phyloP scores from a whole-genome alignment of 441 rosid genomes.

The Arabidopsis lyrata region DNA sequence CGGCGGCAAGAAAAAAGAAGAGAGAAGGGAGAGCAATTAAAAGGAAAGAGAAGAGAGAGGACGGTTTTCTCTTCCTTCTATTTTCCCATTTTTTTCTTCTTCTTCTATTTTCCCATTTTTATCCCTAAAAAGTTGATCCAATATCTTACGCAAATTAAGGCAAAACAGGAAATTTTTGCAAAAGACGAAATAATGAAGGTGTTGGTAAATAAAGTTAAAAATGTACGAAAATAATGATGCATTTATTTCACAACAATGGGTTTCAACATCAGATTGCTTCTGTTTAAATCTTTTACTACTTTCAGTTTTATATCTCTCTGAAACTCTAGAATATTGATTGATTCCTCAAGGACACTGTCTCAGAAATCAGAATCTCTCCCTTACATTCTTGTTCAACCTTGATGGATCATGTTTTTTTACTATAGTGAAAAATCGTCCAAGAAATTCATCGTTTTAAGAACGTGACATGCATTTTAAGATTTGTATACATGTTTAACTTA shows the following conservation, averaged over 20 bases:
- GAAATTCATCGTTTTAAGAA: background rate
- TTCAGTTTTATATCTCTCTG: conserved; percentile 37
- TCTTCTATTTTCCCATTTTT: conserved; percentile 21
- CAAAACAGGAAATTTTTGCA: background rate
- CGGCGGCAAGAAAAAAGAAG: too few relatives aligned
- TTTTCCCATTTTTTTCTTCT: conserved; percentile 3
- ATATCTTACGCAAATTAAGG: conserved; percentile 23
- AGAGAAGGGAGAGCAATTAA: too few relatives aligned
- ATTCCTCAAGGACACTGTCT: conserved; percentile 39
- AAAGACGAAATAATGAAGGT: conserved; percentile 29
- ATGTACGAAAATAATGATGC: conserved; percentile 28
- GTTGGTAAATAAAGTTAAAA: conserved; percentile 40
- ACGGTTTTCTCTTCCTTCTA: too few relatives aligned
- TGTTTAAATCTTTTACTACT: conserved; percentile 26
- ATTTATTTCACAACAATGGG: conserved; percentile 30
- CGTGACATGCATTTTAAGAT: background rate
- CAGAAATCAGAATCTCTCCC: conserved; percentile 1
- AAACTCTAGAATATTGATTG: conserved; percentile 11
- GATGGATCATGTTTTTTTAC: conserved; percentile 24
- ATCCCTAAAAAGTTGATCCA: conserved; percentile 22
- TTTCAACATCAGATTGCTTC: conserved; percentile 29
- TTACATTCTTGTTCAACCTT: conserved; percentile 18
- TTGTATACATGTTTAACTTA: background rate
- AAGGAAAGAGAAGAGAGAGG: too few relatives aligned
- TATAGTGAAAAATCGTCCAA: background rate